phyloP scores from a whole-genome alignment of 352 stramenopile genomes.

The Pythium plurisporium region DNA sequence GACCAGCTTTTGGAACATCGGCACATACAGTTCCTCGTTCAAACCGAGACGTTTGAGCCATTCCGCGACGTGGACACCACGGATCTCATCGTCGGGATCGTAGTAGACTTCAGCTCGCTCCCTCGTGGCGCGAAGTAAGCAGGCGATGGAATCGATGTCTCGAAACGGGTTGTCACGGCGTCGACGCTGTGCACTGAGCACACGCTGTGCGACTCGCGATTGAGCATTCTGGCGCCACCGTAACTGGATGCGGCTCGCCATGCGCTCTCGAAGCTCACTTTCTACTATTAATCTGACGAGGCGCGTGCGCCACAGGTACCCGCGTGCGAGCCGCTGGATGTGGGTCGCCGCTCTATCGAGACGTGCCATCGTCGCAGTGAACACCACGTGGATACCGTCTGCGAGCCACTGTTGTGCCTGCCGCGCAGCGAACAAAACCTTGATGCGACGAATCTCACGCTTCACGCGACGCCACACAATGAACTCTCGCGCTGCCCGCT shows the following conservation, averaged over 20 bases:
- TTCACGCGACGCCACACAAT: slow-evolving; percentile 36
- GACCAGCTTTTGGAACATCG: slow-evolving; percentile 42
- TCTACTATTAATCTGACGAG: slow-evolving; percentile 35
- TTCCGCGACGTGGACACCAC: slow-evolving; percentile 37
- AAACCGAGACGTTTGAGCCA: slow-evolving; percentile 65
- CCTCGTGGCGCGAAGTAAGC: slow-evolving; percentile 35
- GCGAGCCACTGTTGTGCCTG: slow-evolving; percentile 24
- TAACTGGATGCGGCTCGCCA: slow-evolving; percentile 57
- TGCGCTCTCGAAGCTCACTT: slow-evolving; percentile 34
- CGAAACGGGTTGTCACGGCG: slow-evolving; percentile 53
- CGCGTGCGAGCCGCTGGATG: slow-evolving; percentile 57
- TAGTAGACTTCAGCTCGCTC: slow-evolving; percentile 27
- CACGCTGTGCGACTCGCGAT: slow-evolving; percentile 35
- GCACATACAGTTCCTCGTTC: slow-evolving; percentile 34
- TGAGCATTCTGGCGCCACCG: slow-evolving; percentile 58
- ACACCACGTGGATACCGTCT: slow-evolving; percentile 21
- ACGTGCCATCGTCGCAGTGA: slow-evolving; percentile 25
- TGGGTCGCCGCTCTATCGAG: slow-evolving; percentile 41
- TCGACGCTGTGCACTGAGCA: slow-evolving; percentile 47
- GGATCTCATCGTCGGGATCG: slow-evolving; percentile 57
- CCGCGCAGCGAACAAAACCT: slow-evolving; percentile 22
- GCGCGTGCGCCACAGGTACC: slow-evolving; percentile 28
- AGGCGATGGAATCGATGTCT: slow-evolving; percentile 16
- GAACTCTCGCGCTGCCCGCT: slow-evolving; percentile 34
- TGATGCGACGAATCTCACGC: slow-evolving; percentile 33